Conservation (phyloP, 345 rosid genomes). For the Populus ilicifolia region DNA sequence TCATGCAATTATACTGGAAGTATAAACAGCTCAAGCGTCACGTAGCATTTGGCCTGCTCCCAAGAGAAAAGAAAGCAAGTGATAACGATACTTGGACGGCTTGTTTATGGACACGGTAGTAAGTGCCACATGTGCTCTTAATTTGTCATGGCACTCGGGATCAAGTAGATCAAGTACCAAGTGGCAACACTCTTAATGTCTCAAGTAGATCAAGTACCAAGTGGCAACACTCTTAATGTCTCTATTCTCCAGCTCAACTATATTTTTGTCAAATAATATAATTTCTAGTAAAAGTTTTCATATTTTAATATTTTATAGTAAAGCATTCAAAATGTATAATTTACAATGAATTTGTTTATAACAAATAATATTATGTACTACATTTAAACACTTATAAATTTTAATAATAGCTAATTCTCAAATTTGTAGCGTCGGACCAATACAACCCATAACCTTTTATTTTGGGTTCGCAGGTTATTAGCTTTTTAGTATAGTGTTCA, state of each 20-base stretch:
- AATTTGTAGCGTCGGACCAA: neutral
- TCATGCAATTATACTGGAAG: too few species aligned
- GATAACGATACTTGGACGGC: fast-evolving
- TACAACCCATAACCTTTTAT: constrained; percentile 37
- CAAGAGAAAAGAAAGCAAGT: too few species aligned
- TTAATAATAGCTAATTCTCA: too few species aligned
- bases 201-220: fast-evolving
- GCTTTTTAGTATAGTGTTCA: neutral
- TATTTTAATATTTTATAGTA: fast-evolving
- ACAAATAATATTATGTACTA: fast-evolving
- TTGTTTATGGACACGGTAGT: too few species aligned
- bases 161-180: fast-evolving
- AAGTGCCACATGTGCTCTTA: too few species aligned
- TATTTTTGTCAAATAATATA: fast-evolving
- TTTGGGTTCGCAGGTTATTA: constrained; percentile 30
- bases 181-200: too few species aligned
- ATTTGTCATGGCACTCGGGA: fast-evolving
- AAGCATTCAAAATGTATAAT: too few species aligned
- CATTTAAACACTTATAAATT: too few species aligned
- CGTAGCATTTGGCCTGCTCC: fast-evolving
- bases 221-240: too few species aligned
- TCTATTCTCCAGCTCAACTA: fast-evolving
- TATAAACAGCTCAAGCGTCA: too few species aligned
- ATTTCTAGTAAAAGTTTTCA: too few species aligned
- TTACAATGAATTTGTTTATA: fast-evolving